Evolutionary conservation across 345 rosid genomes (phyloP).

Genomic region (Leavenworthia alabamica): DNA sequence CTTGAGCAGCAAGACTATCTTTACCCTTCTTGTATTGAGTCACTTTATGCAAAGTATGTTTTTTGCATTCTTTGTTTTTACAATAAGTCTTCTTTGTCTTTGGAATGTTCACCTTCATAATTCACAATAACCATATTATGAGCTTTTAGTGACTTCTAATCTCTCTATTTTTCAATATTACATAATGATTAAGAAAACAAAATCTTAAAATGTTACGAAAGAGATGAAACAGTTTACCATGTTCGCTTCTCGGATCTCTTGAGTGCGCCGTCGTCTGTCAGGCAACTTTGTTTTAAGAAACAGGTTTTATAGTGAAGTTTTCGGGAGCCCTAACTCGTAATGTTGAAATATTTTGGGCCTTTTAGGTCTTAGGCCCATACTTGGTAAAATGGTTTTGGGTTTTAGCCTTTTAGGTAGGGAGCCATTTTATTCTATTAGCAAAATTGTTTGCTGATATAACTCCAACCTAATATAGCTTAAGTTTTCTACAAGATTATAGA

Average conservation of each 20-base stretch:
- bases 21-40: constrained; percentile 84
- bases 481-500: no score
- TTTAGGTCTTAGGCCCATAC: background rate
- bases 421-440: no score
- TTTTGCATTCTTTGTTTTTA: constrained; percentile 71
- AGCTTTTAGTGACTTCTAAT: background rate
- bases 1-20: constrained; percentile 79
- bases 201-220: background rate
- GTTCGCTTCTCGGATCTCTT: constrained; percentile 14
- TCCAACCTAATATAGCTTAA: no score
- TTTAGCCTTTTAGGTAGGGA: background rate
- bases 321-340: constrained; percentile 1
- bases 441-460: no score
- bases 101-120: constrained; percentile 64
- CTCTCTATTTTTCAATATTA: background rate
- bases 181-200: background rate
- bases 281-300: background rate
- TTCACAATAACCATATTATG: background rate
- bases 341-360: background rate
- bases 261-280: constrained; percentile 19
- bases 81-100: constrained; percentile 84
- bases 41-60: constrained; percentile 76
- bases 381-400: background rate
- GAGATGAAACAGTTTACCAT: constrained; percentile 10
- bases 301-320: background rate